Base-by-base conservation (phyloP, 192 early-diverging fungal genomes). In the Thoreauomyces humboldtii region DNA sequence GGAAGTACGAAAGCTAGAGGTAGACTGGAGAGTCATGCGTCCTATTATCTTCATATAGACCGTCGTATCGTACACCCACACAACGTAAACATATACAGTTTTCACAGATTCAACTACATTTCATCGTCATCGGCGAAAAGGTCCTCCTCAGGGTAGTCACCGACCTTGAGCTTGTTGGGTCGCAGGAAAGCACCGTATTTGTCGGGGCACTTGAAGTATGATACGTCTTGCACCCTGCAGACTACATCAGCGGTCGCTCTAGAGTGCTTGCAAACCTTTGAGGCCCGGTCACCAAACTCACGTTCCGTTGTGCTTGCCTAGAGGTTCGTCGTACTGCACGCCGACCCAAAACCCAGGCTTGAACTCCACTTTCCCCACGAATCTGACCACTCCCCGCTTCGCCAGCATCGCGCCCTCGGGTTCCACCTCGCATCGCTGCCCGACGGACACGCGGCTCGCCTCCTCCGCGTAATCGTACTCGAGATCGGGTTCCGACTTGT, bases 91-190 rank as follows among this genome's bases (percentile, higher is more conserved):
- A n/a, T n/a, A n/a, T n/a, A n/a, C n/a, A n/a, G n/a, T n/a, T n/a
- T n/a, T n/a, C n/a, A n/a, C n/a, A n/a, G n/a, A n/a, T n/a, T n/a
- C 38, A 2, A 0, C 44, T 92, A 90, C 44, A 92, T 70, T 50
- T 90, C 88, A 59, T 88, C 87, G 55, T 87, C 87, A 2, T 77
- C 72, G 44, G 53, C 69, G 50, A 91, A 87, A 33, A 88, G 72
- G 51, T 92, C 88, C 50, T 95, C 92, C 71, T 96, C 94, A 5
- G 95, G 94, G 63, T 86, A 98, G 57, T 98, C 95, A 32, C 96
- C 96, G 0, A 90, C 87, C 15, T 73, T 73, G n/a, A 98, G 89
- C 63, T 88, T 87, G 61, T 91, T 89, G 3, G 96, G 94, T 12
- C 95, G 80, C 12, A 96, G 90, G 76, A 97, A 94, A 0, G 87